A percentile compares a stretch with the other conserved stretches of the same genome.
phyloP scores from a whole-genome alignment of 441 rosid genomes.

The Eutrema salsugineum region DNA sequence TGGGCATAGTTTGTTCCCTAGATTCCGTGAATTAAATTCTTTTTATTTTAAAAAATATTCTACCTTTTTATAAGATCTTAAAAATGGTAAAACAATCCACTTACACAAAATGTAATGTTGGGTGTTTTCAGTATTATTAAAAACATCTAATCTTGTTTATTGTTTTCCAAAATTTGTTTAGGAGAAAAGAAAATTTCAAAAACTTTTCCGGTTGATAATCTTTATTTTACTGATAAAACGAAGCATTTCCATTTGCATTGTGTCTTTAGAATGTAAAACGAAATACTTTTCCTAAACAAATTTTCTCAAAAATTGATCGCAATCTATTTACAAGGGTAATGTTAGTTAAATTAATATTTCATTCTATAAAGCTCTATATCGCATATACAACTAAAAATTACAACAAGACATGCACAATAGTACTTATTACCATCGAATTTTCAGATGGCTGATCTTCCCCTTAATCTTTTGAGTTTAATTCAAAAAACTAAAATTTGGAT shows the following conservation, averaged over 20 bases:
- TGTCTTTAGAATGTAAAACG: not conserved
- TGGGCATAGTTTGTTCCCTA: conserved; percentile 21
- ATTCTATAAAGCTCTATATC: not conserved
- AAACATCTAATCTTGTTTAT: no score
- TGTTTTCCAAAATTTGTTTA: no score
- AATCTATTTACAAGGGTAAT: not conserved
- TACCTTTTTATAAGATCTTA: not conserved
- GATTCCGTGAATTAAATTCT: not conserved
- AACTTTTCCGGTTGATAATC: not conserved
- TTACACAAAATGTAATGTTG: not conserved
- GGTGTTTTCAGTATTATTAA: no score
- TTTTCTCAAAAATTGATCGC: not conserved
- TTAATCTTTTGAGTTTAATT: not conserved
- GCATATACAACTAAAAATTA: not conserved
- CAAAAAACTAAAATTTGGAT: not conserved
- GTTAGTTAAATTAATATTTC: not conserved
- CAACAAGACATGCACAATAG: not conserved
- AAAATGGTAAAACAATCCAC: not conserved
- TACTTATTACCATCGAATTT: not conserved
- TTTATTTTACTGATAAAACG: not conserved
- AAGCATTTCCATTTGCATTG: not conserved
- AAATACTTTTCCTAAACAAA: no score
- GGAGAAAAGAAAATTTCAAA: not conserved
- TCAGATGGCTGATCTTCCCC: not conserved
- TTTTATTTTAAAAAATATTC: not conserved